phyloP scores from a whole-genome alignment of 139 green algal genomes.

The Microglena sp. region DNA sequence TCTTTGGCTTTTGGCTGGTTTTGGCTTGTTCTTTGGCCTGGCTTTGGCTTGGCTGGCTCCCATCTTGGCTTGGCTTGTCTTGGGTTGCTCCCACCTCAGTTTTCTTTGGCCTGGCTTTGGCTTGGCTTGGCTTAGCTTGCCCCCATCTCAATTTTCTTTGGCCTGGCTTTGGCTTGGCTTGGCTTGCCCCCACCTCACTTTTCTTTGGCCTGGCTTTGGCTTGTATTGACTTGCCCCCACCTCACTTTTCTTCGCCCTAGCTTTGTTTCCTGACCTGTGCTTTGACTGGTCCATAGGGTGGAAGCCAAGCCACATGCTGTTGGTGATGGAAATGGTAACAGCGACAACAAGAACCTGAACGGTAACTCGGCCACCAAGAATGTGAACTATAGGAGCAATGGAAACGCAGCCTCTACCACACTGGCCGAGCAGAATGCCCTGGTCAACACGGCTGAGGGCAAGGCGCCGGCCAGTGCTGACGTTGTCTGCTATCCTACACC shows the following conservation, averaged over 20 bases:
- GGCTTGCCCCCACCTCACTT: background rate
- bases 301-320: conserved; percentile 12
- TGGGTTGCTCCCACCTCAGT: background rate
- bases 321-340: conserved; percentile 1
- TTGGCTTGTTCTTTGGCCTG: too few species aligned
- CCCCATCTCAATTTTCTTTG: too few species aligned
- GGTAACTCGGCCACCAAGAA: conserved; percentile 30
- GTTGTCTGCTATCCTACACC: too few species aligned
- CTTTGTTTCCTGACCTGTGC: background rate
- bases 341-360: conserved; percentile 15
- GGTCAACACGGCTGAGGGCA: conserved; percentile 39
- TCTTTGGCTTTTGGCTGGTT: too few species aligned
- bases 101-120: too few species aligned
- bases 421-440: conserved; percentile 23
- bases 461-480: conserved; percentile 15
- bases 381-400: conserved; percentile 18
- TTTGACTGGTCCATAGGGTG: conserved; percentile 12
- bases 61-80: too few species aligned
- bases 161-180: too few species aligned
- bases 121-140: too few species aligned
- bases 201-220: background rate
- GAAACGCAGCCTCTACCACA: conserved; percentile 30
- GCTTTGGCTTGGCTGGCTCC: too few species aligned
- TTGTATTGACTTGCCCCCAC: background rate
- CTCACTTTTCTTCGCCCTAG: too few species aligned